Percentiles rank a stretch among this genome's conserved stretches.
Conservation (phyloP, 495 filamentous ascomycete genomes). For the Poronia punctata region DNA sequence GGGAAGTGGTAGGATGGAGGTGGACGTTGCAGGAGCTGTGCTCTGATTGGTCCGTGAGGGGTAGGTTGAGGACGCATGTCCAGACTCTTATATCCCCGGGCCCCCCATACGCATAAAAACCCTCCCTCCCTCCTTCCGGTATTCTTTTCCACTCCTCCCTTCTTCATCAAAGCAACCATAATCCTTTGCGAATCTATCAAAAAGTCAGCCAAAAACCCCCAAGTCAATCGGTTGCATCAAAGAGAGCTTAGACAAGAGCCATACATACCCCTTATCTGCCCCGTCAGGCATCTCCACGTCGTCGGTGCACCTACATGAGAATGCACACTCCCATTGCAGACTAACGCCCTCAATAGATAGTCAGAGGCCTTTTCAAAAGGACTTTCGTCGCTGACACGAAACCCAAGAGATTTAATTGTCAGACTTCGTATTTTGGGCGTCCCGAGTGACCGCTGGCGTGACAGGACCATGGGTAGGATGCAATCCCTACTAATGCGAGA, state of each 20-base stretch:
- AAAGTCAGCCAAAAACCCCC: background rate
- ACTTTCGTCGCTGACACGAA: background rate
- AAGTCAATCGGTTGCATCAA: background rate
- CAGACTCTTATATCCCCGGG: conserved; percentile 5
- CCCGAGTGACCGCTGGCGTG: background rate
- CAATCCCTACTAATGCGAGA: background rate
- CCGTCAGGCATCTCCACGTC: background rate
- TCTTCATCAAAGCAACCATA: background rate
- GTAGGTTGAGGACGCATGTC: conserved; percentile 4
- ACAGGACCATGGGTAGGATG: conserved; percentile 1
- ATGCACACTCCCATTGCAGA: background rate
- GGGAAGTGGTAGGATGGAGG: conserved; percentile 10
- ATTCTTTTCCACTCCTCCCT: conserved; percentile 3
- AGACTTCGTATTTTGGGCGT: background rate
- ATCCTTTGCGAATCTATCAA: conserved; percentile 2
- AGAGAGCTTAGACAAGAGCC: background rate
- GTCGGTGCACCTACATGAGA: background rate
- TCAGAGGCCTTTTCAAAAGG: background rate
- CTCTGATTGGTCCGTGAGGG: conserved; percentile 13
- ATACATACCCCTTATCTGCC: conserved; percentile 3
- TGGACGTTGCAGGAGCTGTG: conserved; percentile 1
- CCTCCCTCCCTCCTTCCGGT: conserved; percentile 2
- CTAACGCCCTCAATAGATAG: background rate
- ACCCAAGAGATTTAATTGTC: background rate
- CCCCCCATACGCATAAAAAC: conserved; percentile 10